Conservation (phyloP, 805 yeast species). For the Lachancea thermotolerans region DNA sequence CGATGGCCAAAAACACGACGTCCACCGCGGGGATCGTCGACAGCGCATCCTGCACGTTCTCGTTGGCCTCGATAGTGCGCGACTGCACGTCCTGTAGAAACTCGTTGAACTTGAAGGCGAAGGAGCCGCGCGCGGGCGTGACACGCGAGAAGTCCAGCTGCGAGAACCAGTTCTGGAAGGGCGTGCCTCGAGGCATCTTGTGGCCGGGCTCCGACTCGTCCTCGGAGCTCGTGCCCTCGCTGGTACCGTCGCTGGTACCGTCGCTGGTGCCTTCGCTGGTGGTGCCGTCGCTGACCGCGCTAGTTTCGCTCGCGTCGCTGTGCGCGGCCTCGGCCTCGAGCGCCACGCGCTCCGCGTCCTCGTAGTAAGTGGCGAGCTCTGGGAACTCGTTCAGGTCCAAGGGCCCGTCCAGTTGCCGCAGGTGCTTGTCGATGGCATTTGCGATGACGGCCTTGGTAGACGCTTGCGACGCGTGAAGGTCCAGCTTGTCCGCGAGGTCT, state of each 20-base stretch:
- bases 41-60: conserved; percentile 22
- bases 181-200: conserved; percentile 10
- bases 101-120: conserved; percentile 20
- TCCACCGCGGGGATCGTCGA: conserved; percentile 21
- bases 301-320: conserved; percentile 1
- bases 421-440: conserved; percentile 14
- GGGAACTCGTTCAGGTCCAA: conserved; percentile 24
- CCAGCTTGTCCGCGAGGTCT: conserved; percentile 23
- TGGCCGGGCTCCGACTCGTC: conserved; percentile 7
- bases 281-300: conserved; percentile 32
- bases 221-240: conserved; percentile 1
- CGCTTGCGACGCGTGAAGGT: conserved; percentile 14
- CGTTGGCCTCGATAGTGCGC: conserved; percentile 15
- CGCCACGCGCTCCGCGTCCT: conserved; percentile 3
- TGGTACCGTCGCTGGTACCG: conserved; percentile 7
- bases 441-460: conserved; percentile 18
- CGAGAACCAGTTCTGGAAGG: conserved; percentile 8
- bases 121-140: conserved; percentile 7
- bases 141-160: conserved; percentile 6
- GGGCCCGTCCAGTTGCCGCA: conserved; percentile 15
- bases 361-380: conserved; percentile 23
- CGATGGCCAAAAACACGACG: conserved; percentile 15
- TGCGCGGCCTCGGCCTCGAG: conserved; percentile 2
- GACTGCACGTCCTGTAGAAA: conserved; percentile 17
- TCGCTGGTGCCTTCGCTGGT: conserved; percentile 21